These are phyloP conservation scores for Pulveroboletus frians DNA, from an alignment of 768 basidiomycete species.

Conservation along the genomic window DNA sequence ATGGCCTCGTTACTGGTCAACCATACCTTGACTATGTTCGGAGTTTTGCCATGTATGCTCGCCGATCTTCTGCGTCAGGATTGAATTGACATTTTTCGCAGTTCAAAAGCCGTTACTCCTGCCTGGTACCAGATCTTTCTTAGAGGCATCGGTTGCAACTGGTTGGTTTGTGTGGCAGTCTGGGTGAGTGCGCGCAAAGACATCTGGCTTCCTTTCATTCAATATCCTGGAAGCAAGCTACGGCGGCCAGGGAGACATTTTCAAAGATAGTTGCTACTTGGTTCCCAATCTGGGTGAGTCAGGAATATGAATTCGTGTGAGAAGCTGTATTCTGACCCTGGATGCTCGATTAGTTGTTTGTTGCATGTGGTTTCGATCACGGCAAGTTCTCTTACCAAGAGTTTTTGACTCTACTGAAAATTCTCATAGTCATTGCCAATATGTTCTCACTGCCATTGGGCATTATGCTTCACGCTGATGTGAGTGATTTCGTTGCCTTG, in stretches of 20 bases:
- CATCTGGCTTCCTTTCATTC: neutral
- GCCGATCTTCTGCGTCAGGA: neutral
- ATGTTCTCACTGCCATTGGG: slow-evolving; percentile 71
- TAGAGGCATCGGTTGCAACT: slow-evolving; percentile 71
- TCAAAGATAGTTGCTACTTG: slow-evolving; percentile 68
- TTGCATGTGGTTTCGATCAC: slow-evolving; percentile 67
- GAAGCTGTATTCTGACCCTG: neutral
- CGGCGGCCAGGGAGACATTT: slow-evolving; percentile 59
- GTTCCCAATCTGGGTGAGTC: slow-evolving; percentile 69
- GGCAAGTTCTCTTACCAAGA: slow-evolving; percentile 34
- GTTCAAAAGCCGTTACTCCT: slow-evolving; percentile 59
- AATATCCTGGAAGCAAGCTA: slow-evolving; percentile 50
- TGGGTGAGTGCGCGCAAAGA: slow-evolving; percentile 46
- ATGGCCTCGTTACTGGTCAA: slow-evolving; percentile 51
- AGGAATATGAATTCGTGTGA: neutral
- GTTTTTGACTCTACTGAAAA: neutral
- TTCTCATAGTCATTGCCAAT: slow-evolving; percentile 55
- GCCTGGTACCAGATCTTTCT: slow-evolving; percentile 71
- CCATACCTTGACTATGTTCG: slow-evolving; percentile 55
- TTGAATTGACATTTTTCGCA: slow-evolving; percentile 22
- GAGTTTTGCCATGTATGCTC: slow-evolving; percentile 53
- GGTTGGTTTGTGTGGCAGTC: slow-evolving; percentile 67
- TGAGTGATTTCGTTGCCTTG: slow-evolving; percentile 31
- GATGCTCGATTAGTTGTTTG: slow-evolving; percentile 47
- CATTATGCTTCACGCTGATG: slow-evolving; percentile 65